Conservation (phyloP, 2,329 filamentous ascomycete species). For the Hypoxylon sp. region DNA sequence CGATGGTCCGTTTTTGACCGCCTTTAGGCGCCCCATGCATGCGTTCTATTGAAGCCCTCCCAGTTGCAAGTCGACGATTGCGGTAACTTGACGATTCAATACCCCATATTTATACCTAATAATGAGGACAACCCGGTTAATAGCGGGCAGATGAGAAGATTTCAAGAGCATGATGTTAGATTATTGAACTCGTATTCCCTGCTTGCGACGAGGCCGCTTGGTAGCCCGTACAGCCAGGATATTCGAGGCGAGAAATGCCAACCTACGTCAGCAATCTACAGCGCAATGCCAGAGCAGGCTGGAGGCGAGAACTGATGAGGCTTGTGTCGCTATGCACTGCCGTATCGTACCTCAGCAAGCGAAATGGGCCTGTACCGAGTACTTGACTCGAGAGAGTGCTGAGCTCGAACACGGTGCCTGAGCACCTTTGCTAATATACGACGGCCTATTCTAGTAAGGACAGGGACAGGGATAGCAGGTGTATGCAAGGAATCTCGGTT, state of each 20-base stretch:
- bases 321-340: slow-evolving; percentile 18
- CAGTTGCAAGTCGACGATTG: slow-evolving; percentile 30
- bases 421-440: slow-evolving; percentile 31
- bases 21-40: slow-evolving; percentile 32
- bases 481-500: slow-evolving; percentile 48
- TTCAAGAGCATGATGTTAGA: slow-evolving; percentile 8
- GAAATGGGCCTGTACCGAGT: slow-evolving; percentile 24
- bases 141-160: slow-evolving; percentile 14
- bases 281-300: slow-evolving; percentile 14
- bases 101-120: slow-evolving; percentile 37
- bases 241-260: slow-evolving; percentile 16
- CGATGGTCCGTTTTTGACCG: slow-evolving; percentile 38
- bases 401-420: slow-evolving; percentile 22
- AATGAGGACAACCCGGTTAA: slow-evolving; percentile 32
- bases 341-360: slow-evolving; percentile 21
- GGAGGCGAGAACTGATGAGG: slow-evolving; percentile 11
- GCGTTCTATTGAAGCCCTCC: slow-evolving; percentile 35
- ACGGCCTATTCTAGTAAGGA: slow-evolving; percentile 28
- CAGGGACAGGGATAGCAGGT: slow-evolving; percentile 40
- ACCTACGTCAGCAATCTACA: slow-evolving; percentile 31
- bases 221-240: slow-evolving; percentile 2
- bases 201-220: slow-evolving; percentile 4
- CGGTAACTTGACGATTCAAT: slow-evolving; percentile 30
- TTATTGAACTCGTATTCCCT: slow-evolving; percentile 14
- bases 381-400: slow-evolving; percentile 9